Evolutionary conservation across 352 stramenopile species (phyloP), one percentile per base, ranked within the genome.

Genomic region (Globisporangium spiculum): DNA sequence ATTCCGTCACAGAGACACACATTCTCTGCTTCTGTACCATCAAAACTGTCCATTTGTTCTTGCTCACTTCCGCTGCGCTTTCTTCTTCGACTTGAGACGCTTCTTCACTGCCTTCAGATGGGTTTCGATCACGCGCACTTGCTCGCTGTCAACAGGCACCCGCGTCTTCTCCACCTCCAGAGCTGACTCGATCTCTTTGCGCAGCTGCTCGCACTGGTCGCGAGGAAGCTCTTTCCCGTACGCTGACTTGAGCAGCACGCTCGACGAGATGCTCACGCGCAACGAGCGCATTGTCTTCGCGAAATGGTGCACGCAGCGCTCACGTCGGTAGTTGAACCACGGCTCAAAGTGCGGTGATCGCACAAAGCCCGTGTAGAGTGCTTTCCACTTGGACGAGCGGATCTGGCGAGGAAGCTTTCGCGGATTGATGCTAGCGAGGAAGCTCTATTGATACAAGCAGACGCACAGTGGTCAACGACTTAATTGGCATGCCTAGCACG

Each of bases 281-380:
- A 94, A 56, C 0, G 75, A 73, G 9, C 78, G 80, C 38, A 94
- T 70, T 22, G 86, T 88, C 10, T 79, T 70, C 3, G 77, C 75
- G 61, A 94, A 93, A 57, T 92, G 80, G 46, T 79, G 68, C 65
- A 92, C 79, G 68, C 87, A 94, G 18, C 83, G 77, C 50, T 85
- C 74, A 12, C 87, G 81, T 16, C 82, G 85, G 55, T 85, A 91
- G 36, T 63, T 73, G 60, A 94, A 94, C 87, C 87, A 94, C 16
- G 87, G 83, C 50, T 84, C 66, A 54, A 94, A 94, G 50, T 94
- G 85, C 24, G 83, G 80, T 3, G 83, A 91, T 2, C 74, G 75
- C 22, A 93, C 75, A 60, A 94, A 94, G 5, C 75, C 79, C 6
- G 75, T 87, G 72, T 94, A 94, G 36, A 94, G 62, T 26, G 76